These are phyloP conservation scores for Lactarius vividus DNA, from an alignment of 768 basidiomycete genomes.

Conservation along the genomic window DNA sequence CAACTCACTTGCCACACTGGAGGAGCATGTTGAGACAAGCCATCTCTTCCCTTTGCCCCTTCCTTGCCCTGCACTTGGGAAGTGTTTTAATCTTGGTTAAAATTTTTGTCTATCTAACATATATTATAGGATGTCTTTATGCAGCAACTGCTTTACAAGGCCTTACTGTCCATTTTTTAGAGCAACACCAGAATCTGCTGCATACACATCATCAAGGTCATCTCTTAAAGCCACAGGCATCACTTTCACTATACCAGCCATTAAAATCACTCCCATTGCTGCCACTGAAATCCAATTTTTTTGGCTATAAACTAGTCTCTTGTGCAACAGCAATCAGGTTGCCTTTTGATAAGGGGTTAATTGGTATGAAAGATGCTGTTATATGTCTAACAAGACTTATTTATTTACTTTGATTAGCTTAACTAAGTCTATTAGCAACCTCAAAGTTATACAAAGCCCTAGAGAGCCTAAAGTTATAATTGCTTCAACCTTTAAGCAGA, in stretches of 20 bases:
- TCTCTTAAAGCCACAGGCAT: constrained; percentile 2
- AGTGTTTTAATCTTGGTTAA: not conserved
- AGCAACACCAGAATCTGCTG: not conserved
- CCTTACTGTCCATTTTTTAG: constrained; percentile 1
- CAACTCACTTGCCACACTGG: constrained; percentile 4
- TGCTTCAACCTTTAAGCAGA: not conserved
- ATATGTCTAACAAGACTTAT: not conserved
- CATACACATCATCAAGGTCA: not conserved
- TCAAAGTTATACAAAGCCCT: constrained; percentile 1
- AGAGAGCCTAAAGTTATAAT: not conserved
- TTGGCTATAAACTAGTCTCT: not conserved
- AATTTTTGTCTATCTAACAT: not conserved
- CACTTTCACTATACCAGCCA: not conserved
- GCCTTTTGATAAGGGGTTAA: not conserved
- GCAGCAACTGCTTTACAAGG: not conserved
- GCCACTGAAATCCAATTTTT: not conserved
- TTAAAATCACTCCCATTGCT: not conserved
- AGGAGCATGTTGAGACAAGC: not conserved
- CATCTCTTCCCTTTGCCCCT: not conserved
- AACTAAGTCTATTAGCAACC: constrained; percentile 1
- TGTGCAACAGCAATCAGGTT: not conserved
- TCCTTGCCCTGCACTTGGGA: constrained; percentile 15
- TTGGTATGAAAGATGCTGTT: not conserved
- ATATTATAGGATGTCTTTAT: constrained; percentile 6
- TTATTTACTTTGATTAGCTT: not conserved